A percentile compares a stretch with the other conserved stretches of the same genome.
phyloP scores from a whole-genome alignment of 768 basidiomycete species.

The Serendipita indica region DNA sequence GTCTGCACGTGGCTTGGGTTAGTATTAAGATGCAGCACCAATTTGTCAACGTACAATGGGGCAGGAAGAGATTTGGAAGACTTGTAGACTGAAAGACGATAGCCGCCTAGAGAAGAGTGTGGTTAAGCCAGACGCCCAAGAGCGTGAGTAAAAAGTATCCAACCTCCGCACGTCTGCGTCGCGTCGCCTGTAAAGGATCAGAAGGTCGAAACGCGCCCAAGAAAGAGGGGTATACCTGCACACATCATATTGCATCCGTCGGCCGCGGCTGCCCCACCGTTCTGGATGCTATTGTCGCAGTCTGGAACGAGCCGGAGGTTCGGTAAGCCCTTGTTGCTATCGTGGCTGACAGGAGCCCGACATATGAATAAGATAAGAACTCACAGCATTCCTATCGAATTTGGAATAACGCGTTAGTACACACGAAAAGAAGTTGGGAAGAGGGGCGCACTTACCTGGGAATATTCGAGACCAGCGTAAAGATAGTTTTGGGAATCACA shows the following conservation, averaged over 20 bases:
- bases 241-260: conserved; percentile 45
- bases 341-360: neutral
- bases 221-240: conserved; percentile 32
- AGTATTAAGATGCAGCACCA: too few relatives aligned
- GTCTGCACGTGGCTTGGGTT: neutral
- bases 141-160: conserved; percentile 19
- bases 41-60: neutral
- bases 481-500: conserved; percentile 34
- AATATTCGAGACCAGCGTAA: conserved; percentile 59
- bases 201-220: neutral
- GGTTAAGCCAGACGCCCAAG: conserved; percentile 44
- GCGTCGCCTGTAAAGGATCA: neutral
- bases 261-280: conserved; percentile 32
- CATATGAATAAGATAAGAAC: neutral
- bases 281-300: conserved; percentile 42
- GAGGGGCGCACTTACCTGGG: conserved; percentile 21
- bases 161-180: neutral
- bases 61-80: neutral
- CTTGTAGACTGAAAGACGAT: neutral
- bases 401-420: neutral
- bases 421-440: neutral
- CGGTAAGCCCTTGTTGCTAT: neutral
- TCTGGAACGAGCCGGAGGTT: conserved; percentile 26
- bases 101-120: conserved; percentile 47
- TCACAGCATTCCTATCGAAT: neutral